Evolutionary conservation across 2,329 filamentous ascomycete species (phyloP).

Genomic region (Botryotinia globosa): DNA sequence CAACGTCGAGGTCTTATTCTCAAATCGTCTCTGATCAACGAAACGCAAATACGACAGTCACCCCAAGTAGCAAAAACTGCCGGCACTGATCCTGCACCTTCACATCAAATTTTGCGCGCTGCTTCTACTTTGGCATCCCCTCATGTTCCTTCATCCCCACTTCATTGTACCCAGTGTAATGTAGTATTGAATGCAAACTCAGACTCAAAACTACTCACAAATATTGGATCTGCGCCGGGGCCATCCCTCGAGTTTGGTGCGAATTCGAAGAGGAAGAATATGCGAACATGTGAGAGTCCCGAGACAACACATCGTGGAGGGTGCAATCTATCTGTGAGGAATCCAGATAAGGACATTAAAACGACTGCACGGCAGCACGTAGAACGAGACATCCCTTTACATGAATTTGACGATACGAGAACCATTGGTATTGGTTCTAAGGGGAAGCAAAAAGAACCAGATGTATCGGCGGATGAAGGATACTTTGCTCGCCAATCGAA

Average conservation of each 20-base stretch:
- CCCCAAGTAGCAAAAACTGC: background rate
- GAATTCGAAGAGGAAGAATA: background rate
- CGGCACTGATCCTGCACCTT: background rate
- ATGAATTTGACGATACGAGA: background rate
- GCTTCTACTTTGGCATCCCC: background rate
- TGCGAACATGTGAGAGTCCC: background rate
- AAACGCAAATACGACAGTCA: background rate
- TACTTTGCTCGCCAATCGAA: constrained; percentile 7
- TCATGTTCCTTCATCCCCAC: background rate
- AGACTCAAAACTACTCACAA: background rate
- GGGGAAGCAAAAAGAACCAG: background rate
- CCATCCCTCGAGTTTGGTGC: background rate
- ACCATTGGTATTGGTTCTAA: background rate
- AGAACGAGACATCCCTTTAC: background rate
- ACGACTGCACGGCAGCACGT: background rate
- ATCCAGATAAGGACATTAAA: background rate
- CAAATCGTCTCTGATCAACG: background rate
- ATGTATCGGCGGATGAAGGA: constrained; percentile 1
- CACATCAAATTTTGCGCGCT: background rate
- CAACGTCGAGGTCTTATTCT: constrained; percentile 17
- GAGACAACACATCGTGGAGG: background rate
- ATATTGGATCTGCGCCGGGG: background rate
- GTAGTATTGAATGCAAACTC: background rate
- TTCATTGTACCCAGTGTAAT: constrained; percentile 13
- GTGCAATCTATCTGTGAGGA: background rate